Percentiles rank a stretch among this genome's conserved stretches.
phyloP scores from a whole-genome alignment of 2,329 filamentous ascomycete genomes.

The Ramularia endophylla region DNA sequence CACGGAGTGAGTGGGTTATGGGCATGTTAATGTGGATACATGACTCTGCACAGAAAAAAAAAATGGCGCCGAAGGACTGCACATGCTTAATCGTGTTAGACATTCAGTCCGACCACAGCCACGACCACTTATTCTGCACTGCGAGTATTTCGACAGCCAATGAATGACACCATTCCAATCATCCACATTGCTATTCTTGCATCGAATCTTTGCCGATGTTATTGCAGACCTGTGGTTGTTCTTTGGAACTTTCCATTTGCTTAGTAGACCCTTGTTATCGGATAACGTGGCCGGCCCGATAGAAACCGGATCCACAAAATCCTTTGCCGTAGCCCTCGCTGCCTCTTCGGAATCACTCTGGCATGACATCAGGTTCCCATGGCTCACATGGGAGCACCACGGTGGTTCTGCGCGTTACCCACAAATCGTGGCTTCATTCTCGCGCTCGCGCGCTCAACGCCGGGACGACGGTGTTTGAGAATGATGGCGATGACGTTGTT shows the following conservation, averaged over 20 bases:
- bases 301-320: background rate
- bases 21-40: conserved; percentile 1
- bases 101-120: too few species aligned
- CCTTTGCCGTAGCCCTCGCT: conserved; percentile 4
- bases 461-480: too few species aligned
- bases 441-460: too few species aligned
- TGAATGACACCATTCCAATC: too few species aligned
- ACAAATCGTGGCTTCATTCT: too few species aligned
- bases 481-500: conserved; percentile 1
- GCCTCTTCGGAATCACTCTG: conserved; percentile 9
- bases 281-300: conserved; percentile 5
- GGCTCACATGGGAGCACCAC: conserved; percentile 1
- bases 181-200: too few species aligned
- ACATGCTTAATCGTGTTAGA: conserved; percentile 2
- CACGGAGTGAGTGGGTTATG: background rate
- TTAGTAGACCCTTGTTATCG: too few species aligned
- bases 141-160: too few species aligned
- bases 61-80: background rate
- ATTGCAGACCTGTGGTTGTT: too few species aligned
- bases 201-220: too few species aligned
- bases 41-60: conserved; percentile 7
- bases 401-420: background rate
- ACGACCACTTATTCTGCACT: too few species aligned
- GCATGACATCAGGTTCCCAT: conserved; percentile 7
- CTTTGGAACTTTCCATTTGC: too few species aligned